These are phyloP conservation scores for Monosporascus sp. DNA, from an alignment of 2,329 filamentous ascomycete genomes.

Conservation along the genomic window DNA sequence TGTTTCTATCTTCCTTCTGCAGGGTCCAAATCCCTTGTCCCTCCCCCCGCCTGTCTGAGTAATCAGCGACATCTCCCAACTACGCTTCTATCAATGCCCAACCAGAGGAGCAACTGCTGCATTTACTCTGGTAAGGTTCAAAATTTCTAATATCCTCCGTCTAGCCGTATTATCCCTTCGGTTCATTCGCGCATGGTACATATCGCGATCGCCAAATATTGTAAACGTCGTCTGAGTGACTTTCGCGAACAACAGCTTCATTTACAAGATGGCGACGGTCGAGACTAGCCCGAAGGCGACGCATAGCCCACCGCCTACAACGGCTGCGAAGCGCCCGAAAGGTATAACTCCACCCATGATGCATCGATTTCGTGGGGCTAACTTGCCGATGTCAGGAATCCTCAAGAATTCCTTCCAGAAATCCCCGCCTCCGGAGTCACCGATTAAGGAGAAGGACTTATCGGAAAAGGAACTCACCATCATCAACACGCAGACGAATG, in stretches of 20 bases:
- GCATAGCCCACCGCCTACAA: slow-evolving; percentile 13
- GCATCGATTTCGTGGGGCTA: slow-evolving; percentile 1
- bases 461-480: slow-evolving; percentile 85
- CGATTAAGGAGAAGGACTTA: slow-evolving; percentile 45
- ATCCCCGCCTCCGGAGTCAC: slow-evolving; percentile 51
- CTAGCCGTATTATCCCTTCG: no score
- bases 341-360: slow-evolving; percentile 14
- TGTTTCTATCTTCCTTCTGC: neutral
- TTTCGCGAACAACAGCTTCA: neutral
- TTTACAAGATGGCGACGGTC: slow-evolving; percentile 22
- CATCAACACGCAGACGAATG: slow-evolving; percentile 91
- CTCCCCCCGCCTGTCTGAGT: neutral
- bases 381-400: slow-evolving; percentile 57
- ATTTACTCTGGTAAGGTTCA: neutral
- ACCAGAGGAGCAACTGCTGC: neutral
- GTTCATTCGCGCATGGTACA: no score
- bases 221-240: no score
- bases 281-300: slow-evolving; percentile 19
- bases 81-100: neutral
- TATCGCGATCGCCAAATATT: no score
- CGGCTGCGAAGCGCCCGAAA: slow-evolving; percentile 22
- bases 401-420: slow-evolving; percentile 81
- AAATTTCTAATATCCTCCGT: neutral
- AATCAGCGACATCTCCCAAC: neutral
- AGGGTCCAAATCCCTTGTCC: neutral